Evolutionary conservation across 139 green algal species (phyloP), one percentile per base, ranked within the genome.

Genomic region (Zygnema cylindricum): DNA sequence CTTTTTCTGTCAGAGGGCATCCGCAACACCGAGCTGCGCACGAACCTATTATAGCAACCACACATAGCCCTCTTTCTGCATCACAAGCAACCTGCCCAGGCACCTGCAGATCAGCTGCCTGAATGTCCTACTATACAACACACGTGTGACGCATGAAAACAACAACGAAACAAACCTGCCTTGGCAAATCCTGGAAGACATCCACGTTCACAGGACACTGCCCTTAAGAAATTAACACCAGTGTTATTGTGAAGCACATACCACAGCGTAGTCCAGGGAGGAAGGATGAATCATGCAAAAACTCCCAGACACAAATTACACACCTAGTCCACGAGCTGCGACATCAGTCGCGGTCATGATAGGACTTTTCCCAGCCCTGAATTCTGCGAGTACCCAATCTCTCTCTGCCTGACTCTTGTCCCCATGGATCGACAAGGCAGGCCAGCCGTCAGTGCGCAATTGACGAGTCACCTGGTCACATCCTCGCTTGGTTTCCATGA

Each of bases 401-500:
- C 92, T 86, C 41, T 94, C 92, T 73, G 75, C 69, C 85, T 94
- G 92, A 35, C 69, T 92, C 88, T 94, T 94, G 88, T 94, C 92
- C 42, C 92, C 92, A 82, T 94, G 92, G 43, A 94, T 93, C 2
- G 92, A 93, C 11, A 93, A 79, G n/a, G 83, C 86, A 30, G 85
- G 85, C 89, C 85, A 92, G 1, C 88, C 88, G 77, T 98, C 96
- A 78, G 88, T 95, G 42, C 96, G 93, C 87, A 99, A 92, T 85
- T 95, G 93, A 40, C 95, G 89, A 0, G 95, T 97, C 39, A 98
- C 89, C 88, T 95, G 92, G 89, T 99, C 97, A 91, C 96, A 98
- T 43, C 93, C 93, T 23, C 95, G 93, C 92, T 99, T 98, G 76
- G 96, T 99, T 73, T 98, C 96, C 81, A 94, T 94, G 92, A 99